Base-by-base conservation (phyloP, 1,284 basidiomycete species). In the Pisolithus thermaeus region DNA sequence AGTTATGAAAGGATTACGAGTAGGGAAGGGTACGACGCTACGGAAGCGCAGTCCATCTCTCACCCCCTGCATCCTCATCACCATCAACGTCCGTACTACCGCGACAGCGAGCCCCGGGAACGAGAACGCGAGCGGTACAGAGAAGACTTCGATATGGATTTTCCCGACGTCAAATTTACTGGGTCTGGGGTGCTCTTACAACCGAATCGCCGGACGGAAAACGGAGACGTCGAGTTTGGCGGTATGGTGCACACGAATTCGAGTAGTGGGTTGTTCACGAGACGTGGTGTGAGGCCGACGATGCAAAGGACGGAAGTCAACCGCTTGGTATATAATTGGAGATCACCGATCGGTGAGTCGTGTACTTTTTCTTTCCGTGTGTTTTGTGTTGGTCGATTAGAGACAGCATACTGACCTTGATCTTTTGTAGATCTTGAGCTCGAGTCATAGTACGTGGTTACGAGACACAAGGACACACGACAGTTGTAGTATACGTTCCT, bases 321-420 rank as follows among this genome's bases (percentile, higher is more conserved):
- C 50, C 69, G 68, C 41, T 58, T 77, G 58, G 68, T 81, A 23
- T 65, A 73, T 51, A 72, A 74, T 50, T 80, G 75, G 63, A 75
- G 68, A 37, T 79, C 76, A 16, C 79, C 79, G 1, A 76, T 80
- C 49, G 74, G 77, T 79, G 49, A 46, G 71, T 69, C 39, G 11
- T 28, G 7, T 20, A 20, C 18, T n/a, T 39, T 39, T 6, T 12
- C 4, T 37, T 6, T 18, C 20, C 18, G 20, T 16, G 12, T 27
- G 28, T 44, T 38, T 3, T 18, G 22, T 28, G 12, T 50, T 9
- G n/a, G 27, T 12, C 32, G 11, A 9, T 27, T 27, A 37, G 49
- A 27, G 36, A 47, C 25, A 41, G 39, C 8, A 18, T 14, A 3
- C 20, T 12, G 11, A 32, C 18, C 12, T n/a, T 30, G 18, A 18